A percentile compares a stretch with the other conserved stretches of the same genome.
Conservation (phyloP, 1,284 basidiomycete species). For the Rhizoctonia solani region DNA sequence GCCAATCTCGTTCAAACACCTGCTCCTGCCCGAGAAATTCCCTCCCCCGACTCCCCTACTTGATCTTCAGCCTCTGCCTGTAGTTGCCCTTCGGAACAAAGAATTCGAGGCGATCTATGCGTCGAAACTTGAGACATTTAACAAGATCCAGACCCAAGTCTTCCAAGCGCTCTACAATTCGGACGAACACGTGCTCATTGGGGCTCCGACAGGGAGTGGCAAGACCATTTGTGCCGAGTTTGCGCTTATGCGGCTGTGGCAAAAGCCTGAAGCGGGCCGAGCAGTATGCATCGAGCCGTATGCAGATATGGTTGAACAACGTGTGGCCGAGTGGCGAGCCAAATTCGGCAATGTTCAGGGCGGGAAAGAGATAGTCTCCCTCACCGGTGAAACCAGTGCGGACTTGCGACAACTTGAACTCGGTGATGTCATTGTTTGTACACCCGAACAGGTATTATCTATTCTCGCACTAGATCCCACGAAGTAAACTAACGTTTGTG, state of each 20-base stretch:
- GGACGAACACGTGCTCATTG: slow-evolving; percentile 95
- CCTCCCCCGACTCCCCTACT: slow-evolving; percentile 90
- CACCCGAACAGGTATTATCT: slow-evolving; percentile 69
- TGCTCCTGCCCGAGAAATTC: slow-evolving; percentile 97
- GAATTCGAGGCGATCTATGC: slow-evolving; percentile 88
- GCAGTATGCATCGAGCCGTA: slow-evolving; percentile 97
- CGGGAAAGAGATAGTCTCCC: slow-evolving; percentile 88
- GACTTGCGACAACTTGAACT: slow-evolving; percentile 91
- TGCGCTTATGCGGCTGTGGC: slow-evolving; percentile 90
- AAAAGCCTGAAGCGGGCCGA: slow-evolving; percentile 77
- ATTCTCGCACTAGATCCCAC: not conserved
- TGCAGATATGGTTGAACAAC: slow-evolving; percentile 93
- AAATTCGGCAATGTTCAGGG: slow-evolving; percentile 85
- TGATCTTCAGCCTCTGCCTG: slow-evolving; percentile 88
- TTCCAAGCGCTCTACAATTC: slow-evolving; percentile 97
- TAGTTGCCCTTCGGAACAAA: slow-evolving; percentile 89
- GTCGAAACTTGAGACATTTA: slow-evolving; percentile 79
- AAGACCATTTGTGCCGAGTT: slow-evolving; percentile 99
- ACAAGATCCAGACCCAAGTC: slow-evolving; percentile 99
- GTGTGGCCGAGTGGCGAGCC: slow-evolving; percentile 84
- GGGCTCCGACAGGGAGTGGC: slow-evolving; percentile 94
- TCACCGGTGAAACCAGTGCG: slow-evolving; percentile 94
- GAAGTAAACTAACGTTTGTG: slow-evolving; percentile 27
- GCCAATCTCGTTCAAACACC: slow-evolving; percentile 96
- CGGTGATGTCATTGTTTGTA: slow-evolving; percentile 90